Evolutionary conservation across 345 rosid genomes (phyloP), one percentile per base, ranked within the genome.

Genomic region (Microthlaspi erraticum): DNA sequence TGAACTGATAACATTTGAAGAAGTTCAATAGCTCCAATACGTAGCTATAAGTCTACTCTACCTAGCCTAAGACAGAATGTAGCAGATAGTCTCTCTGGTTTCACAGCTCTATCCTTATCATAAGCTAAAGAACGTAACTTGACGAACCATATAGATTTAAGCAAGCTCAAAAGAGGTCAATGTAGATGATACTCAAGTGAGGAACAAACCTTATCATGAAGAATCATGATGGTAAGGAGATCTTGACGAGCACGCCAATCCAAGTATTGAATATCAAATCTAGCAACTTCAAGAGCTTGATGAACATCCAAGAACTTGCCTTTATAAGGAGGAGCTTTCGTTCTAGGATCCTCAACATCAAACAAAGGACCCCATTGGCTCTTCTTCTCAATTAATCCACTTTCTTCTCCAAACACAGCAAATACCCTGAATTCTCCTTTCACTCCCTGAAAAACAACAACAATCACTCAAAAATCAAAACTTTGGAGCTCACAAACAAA

Each of bases 221-320:
- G 91, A 19, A 89, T 77, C 97, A 94, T 88, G 71, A 94, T 94
- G 53, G 89, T 83, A 37, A 91, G 96, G 13, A 94, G 82, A 83
- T 94, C 99, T 83, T 89, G 99, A 26, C 99, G 87, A 60, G 99
- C 99, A 64, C 91, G 86, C 99, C 99, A 93, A 72, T 93, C 97
- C 12, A 90, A 74, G 55, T 93, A 93, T 63, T 89, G 96, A 78
- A 93, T 89, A 75, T 93, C 99, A 58, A 72, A 93, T 73, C 96
- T 85, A 41, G 96, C 97, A 46, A 93, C 89, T 84, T 93, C 96
- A 43, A 93, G 75, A 18, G 99, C 99, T 80, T 93, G 96, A 77
- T 89, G 75, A 8, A 73, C 89, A 80, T 94, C 96, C 84, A 86
- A 50, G 79, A 94, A 86, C 82, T 86, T 94, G 63, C 97, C 99